Percentiles rank a stretch among this genome's conserved stretches.
Evolutionary conservation across 345 rosid species (phyloP).

Genomic region (Syzygium aqueum): DNA sequence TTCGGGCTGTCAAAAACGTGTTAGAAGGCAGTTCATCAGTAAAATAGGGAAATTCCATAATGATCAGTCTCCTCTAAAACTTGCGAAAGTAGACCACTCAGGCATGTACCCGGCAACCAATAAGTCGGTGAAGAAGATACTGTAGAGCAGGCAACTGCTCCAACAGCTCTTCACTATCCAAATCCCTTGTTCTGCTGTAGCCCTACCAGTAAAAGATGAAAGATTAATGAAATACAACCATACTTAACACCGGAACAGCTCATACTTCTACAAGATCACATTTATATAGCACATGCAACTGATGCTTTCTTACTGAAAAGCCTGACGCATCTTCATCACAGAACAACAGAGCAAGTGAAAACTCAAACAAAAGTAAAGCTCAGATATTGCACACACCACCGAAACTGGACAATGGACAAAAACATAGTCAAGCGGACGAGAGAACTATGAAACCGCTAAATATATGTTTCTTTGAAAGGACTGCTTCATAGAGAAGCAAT

Average conservation of each 20-base stretch:
- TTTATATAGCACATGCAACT: not conserved
- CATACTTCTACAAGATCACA: not conserved
- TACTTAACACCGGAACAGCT: not conserved
- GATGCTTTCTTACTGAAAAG: not conserved
- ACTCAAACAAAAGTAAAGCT: not conserved
- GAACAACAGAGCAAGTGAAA: not conserved
- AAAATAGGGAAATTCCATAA: not conserved
- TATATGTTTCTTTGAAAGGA: not conserved
- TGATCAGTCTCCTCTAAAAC: not conserved
- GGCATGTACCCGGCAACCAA: conserved; percentile 77
- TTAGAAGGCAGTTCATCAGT: not conserved
- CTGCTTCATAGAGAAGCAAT: not conserved
- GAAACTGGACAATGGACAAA: not conserved
- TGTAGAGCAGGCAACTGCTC: conserved; percentile 91
- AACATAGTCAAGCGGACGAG: not conserved
- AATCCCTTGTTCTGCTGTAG: conserved; percentile 82
- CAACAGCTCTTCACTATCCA: conserved; percentile 74
- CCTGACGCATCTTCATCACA: not conserved
- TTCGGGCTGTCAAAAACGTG: conserved; percentile 66
- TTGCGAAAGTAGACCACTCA: not conserved
- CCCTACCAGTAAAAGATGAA: conserved; percentile 42
- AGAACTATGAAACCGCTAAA: not conserved
- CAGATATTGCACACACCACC: not conserved
- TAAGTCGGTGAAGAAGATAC: conserved; percentile 81
- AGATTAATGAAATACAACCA: not conserved